Percentiles rank a stretch among this genome's conserved stretches.
Evolutionary conservation across 2,329 filamentous ascomycete genomes (phyloP).

Genomic region (Colletotrichum theobromicola): DNA sequence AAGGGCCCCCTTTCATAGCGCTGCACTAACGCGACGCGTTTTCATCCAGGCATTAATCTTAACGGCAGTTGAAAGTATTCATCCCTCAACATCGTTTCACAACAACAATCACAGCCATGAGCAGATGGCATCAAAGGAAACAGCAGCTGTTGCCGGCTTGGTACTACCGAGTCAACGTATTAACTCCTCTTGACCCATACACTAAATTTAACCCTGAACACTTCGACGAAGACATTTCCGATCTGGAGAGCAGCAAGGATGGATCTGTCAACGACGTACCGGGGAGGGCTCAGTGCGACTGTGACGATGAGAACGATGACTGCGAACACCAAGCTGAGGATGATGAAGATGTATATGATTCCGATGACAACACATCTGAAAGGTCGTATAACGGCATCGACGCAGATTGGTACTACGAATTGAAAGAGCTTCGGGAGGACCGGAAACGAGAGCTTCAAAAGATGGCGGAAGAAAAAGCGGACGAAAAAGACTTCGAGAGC

Average conservation of each 20-base stretch:
- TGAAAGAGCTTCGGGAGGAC: neutral
- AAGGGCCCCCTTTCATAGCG: too few relatives aligned
- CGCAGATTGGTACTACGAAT: neutral
- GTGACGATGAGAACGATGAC: neutral
- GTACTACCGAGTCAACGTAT: neutral
- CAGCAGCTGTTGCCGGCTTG: neutral
- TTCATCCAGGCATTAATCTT: too few relatives aligned
- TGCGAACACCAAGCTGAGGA: neutral
- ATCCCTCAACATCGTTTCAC: neutral
- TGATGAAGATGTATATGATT: neutral
- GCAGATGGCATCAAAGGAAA: neutral
- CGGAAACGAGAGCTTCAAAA: neutral
- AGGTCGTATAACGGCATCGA: accelerated
- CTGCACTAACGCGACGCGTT: too few relatives aligned
- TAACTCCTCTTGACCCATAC: neutral
- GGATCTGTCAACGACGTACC: neutral
- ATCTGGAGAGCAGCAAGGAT: neutral
- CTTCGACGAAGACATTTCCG: neutral
- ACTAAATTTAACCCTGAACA: neutral
- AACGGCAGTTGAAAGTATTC: too few relatives aligned
- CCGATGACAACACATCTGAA: neutral
- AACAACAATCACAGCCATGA: neutral
- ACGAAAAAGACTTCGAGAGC: neutral
- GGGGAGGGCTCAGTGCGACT: neutral
- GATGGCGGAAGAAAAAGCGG: neutral